Conservation (phyloP, 164 flowering plant species). For the Magnolia sinica region DNA sequence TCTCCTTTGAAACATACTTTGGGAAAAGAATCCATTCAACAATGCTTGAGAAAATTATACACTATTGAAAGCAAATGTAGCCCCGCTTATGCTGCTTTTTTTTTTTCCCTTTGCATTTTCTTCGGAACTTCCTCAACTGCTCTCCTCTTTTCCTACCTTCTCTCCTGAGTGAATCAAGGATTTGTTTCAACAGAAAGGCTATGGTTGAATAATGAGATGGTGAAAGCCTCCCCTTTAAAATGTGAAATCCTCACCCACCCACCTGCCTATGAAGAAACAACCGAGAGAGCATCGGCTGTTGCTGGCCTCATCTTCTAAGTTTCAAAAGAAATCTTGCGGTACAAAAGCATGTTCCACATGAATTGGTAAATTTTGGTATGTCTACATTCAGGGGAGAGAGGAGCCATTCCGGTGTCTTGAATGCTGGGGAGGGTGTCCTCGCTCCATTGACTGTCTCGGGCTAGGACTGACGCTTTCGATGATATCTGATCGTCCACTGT, state of each 20-base stretch:
- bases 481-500: slow-evolving; percentile 40
- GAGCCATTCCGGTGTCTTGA: slow-evolving; percentile 54
- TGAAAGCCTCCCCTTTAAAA: not conserved
- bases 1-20: too few relatives aligned
- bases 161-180: not conserved
- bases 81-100: too few relatives aligned
- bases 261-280: not conserved
- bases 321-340: not conserved
- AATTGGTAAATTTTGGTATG: not conserved
- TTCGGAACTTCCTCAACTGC: too few relatives aligned
- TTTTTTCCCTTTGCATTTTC: too few relatives aligned
- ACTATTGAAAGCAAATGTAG: too few relatives aligned
- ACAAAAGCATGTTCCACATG: not conserved
- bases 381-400: slow-evolving; percentile 31
- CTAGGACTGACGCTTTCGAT: slow-evolving; percentile 38
- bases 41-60: too few relatives aligned
- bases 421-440: slow-evolving; percentile 38
- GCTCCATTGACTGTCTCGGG: slow-evolving; percentile 62
- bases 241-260: not conserved
- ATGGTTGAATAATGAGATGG: not conserved
- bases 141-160: too few relatives aligned
- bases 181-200: not conserved
- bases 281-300: not conserved
- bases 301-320: not conserved
- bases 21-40: too few relatives aligned